Percentiles rank a stretch among this genome's conserved stretches.
Evolutionary conservation across 768 basidiomycete species (phyloP).

Genomic region (Tricholoma hemisulphureum): DNA sequence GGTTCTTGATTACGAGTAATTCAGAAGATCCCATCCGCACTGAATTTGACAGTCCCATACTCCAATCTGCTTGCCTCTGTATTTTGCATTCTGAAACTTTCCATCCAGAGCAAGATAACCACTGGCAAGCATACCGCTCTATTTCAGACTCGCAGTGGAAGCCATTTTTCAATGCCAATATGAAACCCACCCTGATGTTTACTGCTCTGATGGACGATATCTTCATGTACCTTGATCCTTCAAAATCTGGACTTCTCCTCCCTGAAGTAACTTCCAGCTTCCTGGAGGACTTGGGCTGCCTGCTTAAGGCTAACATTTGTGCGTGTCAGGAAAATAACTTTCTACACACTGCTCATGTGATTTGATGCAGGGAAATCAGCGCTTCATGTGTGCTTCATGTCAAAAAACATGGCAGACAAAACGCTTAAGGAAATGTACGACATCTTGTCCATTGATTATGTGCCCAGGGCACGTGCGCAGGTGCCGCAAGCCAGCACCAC

Average conservation of each 20-base stretch:
- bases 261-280: constrained; percentile 14
- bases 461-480: neutral
- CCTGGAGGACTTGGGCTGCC: constrained; percentile 16
- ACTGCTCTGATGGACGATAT: constrained; percentile 13
- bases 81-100: neutral
- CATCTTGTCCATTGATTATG: constrained; percentile 11
- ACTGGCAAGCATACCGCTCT: neutral
- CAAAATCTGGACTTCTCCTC: constrained; percentile 7
- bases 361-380: neutral
- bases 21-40: neutral
- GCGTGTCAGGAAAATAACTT: neutral
- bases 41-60: neutral
- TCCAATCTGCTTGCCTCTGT: neutral
- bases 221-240: constrained; percentile 13
- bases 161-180: constrained; percentile 12
- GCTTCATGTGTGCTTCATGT: neutral
- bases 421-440: constrained; percentile 8
- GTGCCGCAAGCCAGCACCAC: constrained; percentile 1
- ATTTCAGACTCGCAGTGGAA: constrained; percentile 5
- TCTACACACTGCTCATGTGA: neutral
- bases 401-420: constrained; percentile 10
- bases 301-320: constrained; percentile 11
- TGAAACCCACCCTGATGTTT: constrained; percentile 12
- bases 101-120: neutral
- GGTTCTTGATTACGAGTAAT: constrained; percentile 20